A percentile compares a stretch with the other conserved stretches of the same genome.
Evolutionary conservation across 768 basidiomycete species (phyloP).

Genomic region (Lactarius evosmus): DNA sequence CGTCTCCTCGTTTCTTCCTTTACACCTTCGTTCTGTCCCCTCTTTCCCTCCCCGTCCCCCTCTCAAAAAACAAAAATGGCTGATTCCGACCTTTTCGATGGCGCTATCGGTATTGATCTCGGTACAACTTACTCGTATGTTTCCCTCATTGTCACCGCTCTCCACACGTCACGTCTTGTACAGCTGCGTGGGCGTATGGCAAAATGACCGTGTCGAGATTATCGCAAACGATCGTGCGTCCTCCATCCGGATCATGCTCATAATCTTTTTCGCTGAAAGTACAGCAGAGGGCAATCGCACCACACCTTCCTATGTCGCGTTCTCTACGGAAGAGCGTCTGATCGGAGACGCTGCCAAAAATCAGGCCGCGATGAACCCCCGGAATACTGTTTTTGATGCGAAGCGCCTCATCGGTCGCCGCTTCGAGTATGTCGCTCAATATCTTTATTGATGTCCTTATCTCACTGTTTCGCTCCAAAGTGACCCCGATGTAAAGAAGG

Average conservation of each 20-base stretch:
- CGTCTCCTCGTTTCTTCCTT: too few relatives aligned
- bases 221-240: slow-evolving; percentile 92
- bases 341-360: slow-evolving; percentile 99
- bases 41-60: slow-evolving; percentile 30
- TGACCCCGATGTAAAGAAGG: slow-evolving; percentile 93
- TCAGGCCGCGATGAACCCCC: slow-evolving; percentile 99
- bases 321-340: slow-evolving; percentile 92
- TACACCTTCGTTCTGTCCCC: slow-evolving; percentile 34
- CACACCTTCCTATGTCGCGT: slow-evolving; percentile 98
- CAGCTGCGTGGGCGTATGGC: slow-evolving; percentile 99
- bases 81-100: slow-evolving; percentile 80
- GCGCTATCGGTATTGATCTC: slow-evolving; percentile 95
- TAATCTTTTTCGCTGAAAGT: slow-evolving; percentile 11
- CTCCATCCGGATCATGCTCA: slow-evolving; percentile 8
- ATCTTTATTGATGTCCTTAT: slow-evolving; percentile 12
- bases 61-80: slow-evolving; percentile 55
- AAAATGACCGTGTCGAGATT: slow-evolving; percentile 99
- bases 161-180: slow-evolving; percentile 30
- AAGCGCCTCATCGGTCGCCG: slow-evolving; percentile 98
- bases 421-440: slow-evolving; percentile 65
- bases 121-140: slow-evolving; percentile 95
- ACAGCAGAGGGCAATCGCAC: slow-evolving; percentile 92
- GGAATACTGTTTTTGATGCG: slow-evolving; percentile 98
- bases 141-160: not conserved
- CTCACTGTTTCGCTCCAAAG: slow-evolving; percentile 38